Percentiles rank a stretch among this genome's conserved stretches.
Conservation (phyloP, 164 flowering plant genomes). For the Annona squamosa region DNA sequence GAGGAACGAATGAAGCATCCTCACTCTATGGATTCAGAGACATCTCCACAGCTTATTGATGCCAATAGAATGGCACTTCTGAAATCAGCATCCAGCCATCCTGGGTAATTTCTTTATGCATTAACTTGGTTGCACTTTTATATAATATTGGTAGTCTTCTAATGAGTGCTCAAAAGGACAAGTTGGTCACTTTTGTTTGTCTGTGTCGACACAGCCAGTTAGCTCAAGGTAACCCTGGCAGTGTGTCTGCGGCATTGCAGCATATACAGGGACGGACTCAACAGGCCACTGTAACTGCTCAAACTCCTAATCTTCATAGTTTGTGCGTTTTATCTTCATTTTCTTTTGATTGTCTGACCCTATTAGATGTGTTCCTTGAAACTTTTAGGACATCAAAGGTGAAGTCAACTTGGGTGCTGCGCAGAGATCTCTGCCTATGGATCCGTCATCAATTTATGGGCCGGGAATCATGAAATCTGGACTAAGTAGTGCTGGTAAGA, state of each 20-base stretch:
- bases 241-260: constrained; percentile 68
- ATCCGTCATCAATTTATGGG: constrained; percentile 78
- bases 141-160: not conserved
- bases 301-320: constrained; percentile 4
- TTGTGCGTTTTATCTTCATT: not conserved
- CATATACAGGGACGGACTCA: constrained; percentile 73
- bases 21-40: constrained; percentile 59
- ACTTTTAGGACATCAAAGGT: constrained; percentile 56
- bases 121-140: not conserved
- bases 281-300: constrained; percentile 43
- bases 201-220: constrained; percentile 61
- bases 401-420: constrained; percentile 58
- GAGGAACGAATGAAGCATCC: constrained; percentile 73
- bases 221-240: constrained; percentile 65
- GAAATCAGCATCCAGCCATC: constrained; percentile 62
- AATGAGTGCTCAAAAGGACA: not conserved
- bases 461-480: constrained; percentile 77
- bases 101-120: constrained; percentile 39
- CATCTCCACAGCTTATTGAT: constrained; percentile 66
- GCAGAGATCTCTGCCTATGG: constrained; percentile 69
- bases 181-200: constrained; percentile 11
- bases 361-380: constrained; percentile 5
- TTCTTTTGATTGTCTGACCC: not conserved
- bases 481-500: constrained; percentile 52
- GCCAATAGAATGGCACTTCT: constrained; percentile 74